Evolutionary conservation across 495 filamentous ascomycete genomes (phyloP).

Genomic region (Saxispiralis lemnorum): DNA sequence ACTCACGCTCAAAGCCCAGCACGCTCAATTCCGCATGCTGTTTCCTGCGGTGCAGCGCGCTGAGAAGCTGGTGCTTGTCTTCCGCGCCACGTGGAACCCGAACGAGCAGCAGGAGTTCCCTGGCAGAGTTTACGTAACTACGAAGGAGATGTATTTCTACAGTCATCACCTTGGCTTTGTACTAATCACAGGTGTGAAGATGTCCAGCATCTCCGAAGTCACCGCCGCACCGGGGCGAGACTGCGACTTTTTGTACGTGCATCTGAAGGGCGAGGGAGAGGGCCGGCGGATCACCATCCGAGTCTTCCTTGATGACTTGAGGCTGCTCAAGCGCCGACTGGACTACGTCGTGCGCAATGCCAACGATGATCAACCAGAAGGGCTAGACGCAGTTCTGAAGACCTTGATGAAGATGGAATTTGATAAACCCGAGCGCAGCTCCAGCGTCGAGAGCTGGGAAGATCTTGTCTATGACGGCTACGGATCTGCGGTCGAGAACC

Average conservation of each 20-base stretch:
- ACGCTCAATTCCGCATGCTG: constrained; percentile 78
- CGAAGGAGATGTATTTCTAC: constrained; percentile 80
- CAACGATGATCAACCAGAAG: constrained; percentile 43
- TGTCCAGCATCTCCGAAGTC: constrained; percentile 68
- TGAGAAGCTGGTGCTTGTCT: constrained; percentile 66
- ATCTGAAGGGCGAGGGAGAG: constrained; percentile 41
- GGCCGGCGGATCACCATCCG: constrained; percentile 68
- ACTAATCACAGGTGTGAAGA: constrained; percentile 52
- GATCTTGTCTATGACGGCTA: constrained; percentile 43
- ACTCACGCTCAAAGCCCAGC: constrained; percentile 62
- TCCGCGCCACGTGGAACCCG: constrained; percentile 56
- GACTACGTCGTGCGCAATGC: constrained; percentile 68
- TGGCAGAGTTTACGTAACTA: constrained; percentile 76
- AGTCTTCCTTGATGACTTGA: constrained; percentile 75
- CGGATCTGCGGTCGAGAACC: constrained; percentile 17
- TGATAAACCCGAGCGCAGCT: constrained; percentile 41
- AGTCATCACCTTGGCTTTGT: constrained; percentile 87
- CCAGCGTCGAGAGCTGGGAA: constrained; percentile 86
- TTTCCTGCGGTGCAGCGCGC: constrained; percentile 61
- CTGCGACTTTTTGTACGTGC: constrained; percentile 83
- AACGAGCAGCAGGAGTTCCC: constrained; percentile 68
- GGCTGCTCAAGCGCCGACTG: constrained; percentile 62
- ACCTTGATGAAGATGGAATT: constrained; percentile 50
- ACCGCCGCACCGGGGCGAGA: constrained; percentile 78
- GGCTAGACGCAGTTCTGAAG: constrained; percentile 45